Evolutionary conservation across 78 protist genomes (phyloP).

Genomic region (Creolimax fragrantissima): DNA sequence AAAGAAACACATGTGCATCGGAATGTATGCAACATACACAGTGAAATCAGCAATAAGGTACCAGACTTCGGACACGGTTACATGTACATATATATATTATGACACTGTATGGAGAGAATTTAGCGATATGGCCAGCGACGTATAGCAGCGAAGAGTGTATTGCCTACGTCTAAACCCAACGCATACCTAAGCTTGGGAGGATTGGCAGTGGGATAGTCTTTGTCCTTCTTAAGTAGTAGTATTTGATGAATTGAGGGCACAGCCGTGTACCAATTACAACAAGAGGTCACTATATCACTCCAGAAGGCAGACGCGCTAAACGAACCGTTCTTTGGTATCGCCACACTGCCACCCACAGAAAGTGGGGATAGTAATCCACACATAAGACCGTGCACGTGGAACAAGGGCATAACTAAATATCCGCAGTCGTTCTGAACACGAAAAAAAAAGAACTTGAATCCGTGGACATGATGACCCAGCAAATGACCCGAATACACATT

Average conservation of each 20-base stretch:
- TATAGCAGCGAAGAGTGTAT: too few species aligned
- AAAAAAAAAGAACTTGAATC: too few species aligned
- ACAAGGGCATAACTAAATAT: conserved; percentile 6
- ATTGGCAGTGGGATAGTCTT: not conserved
- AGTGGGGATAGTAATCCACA: conserved; percentile 46
- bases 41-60: too few species aligned
- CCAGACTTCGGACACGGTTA: too few species aligned
- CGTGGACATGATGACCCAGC: too few species aligned
- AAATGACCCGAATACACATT: too few species aligned
- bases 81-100: too few species aligned
- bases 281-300: conserved; percentile 27
- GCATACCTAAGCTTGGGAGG: not conserved
- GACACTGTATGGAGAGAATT: too few species aligned
- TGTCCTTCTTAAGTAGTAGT: conserved; percentile 16
- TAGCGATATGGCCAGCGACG: too few species aligned
- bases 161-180: not conserved
- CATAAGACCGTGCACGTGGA: conserved; percentile 76
- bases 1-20: too few species aligned
- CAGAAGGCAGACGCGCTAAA: conserved; percentile 62
- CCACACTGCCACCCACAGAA: conserved; percentile 43
- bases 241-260: conserved; percentile 76
- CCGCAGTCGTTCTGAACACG: not conserved
- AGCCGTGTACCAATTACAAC: conserved; percentile 64
- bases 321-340: not conserved
- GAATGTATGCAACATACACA: too few species aligned